Conservation (phyloP, 1,284 basidiomycete species). For the Neonothopanus nambi region DNA sequence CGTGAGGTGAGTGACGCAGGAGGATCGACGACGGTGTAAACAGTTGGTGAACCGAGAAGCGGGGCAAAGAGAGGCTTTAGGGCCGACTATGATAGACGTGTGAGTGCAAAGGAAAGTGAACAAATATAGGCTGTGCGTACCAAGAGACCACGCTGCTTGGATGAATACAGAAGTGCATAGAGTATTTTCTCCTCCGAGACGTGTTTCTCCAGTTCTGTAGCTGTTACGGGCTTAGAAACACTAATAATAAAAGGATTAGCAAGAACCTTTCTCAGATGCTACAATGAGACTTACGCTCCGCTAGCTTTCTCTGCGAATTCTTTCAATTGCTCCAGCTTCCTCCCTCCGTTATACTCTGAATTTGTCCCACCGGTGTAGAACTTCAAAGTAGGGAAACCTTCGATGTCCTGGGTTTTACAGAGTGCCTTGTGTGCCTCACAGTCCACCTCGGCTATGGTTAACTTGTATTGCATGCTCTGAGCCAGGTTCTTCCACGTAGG, state of each 20-base stretch:
- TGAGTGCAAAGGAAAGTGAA: not conserved
- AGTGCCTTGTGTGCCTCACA: slow-evolving; percentile 74
- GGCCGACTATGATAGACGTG: slow-evolving; percentile 26
- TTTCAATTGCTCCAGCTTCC: slow-evolving; percentile 69
- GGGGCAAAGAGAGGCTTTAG: slow-evolving; percentile 37
- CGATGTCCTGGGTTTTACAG: slow-evolving; percentile 66
- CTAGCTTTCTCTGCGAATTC: slow-evolving; percentile 73
- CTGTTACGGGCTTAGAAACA: slow-evolving; percentile 45
- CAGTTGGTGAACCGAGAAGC: slow-evolving; percentile 69
- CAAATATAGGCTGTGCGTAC: slow-evolving; percentile 34
- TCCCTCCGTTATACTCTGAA: slow-evolving; percentile 70
- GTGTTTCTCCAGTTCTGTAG: slow-evolving; percentile 52
- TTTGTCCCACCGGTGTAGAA: slow-evolving; percentile 54
- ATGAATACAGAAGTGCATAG: slow-evolving; percentile 73
- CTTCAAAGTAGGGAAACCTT: slow-evolving; percentile 80
- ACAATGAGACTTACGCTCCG: slow-evolving; percentile 47
- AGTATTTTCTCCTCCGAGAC: slow-evolving; percentile 62
- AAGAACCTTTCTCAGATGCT: not conserved
- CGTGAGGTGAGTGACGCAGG: slow-evolving; percentile 47
- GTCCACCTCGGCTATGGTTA: slow-evolving; percentile 83
- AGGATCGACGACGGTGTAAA: slow-evolving; percentile 58
- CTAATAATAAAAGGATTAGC: slow-evolving; percentile 18
- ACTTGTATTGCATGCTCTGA: slow-evolving; percentile 59
- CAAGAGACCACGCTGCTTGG: slow-evolving; percentile 38
- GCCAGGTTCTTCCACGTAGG: slow-evolving; percentile 81